These are phyloP conservation scores for Xylaria sp. DNA, from an alignment of 2,329 filamentous ascomycete genomes.

Conservation along the genomic window DNA sequence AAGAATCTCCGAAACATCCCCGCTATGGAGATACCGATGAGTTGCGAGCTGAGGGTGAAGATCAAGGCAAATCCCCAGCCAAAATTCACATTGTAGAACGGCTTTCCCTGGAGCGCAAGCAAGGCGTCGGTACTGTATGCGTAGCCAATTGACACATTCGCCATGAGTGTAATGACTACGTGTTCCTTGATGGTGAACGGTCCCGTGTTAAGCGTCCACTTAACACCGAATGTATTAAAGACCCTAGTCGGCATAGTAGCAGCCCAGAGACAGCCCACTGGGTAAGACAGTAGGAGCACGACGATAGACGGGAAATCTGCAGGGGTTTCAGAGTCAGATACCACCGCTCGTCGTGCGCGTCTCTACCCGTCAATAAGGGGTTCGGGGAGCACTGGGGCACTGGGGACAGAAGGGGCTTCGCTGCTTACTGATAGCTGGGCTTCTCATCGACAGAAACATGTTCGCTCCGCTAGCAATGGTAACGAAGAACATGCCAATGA, in stretches of 20 bases:
- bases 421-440: constrained; percentile 47
- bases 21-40: constrained; percentile 65
- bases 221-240: constrained; percentile 56
- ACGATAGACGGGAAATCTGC: constrained; percentile 53
- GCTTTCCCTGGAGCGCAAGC: constrained; percentile 55
- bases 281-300: constrained; percentile 57
- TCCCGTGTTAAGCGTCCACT: constrained; percentile 58
- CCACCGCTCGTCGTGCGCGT: not conserved
- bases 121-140: constrained; percentile 56
- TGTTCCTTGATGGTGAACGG: constrained; percentile 62
- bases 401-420: not conserved
- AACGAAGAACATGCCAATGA: constrained; percentile 58
- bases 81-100: constrained; percentile 56
- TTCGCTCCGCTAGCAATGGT: constrained; percentile 55
- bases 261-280: constrained; percentile 58
- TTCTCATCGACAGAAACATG: constrained; percentile 53
- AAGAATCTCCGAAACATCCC: constrained; percentile 62
- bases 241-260: constrained; percentile 55
- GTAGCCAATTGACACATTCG: constrained; percentile 54
- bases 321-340: not conserved
- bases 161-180: constrained; percentile 58
- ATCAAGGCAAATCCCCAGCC: constrained; percentile 62
- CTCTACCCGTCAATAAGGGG: not conserved
- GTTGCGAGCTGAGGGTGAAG: constrained; percentile 61
- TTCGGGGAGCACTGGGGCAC: not conserved